A percentile compares a stretch with the other conserved stretches of the same genome.
Conservation (phyloP, 495 filamentous ascomycete genomes). For the Penicillium roqueforti region DNA sequence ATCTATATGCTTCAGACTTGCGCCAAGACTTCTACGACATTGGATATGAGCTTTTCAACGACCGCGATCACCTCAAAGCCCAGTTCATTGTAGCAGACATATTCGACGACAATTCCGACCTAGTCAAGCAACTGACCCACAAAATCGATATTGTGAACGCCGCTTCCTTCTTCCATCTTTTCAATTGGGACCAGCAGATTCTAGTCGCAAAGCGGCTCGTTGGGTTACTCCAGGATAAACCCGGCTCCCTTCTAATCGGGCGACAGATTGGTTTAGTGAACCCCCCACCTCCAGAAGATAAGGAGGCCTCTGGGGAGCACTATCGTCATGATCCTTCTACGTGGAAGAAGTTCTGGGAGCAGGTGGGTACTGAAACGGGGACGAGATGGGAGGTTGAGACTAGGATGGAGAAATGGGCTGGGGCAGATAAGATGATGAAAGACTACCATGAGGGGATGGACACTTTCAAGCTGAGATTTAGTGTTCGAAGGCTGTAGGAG, state of each 20-base stretch:
- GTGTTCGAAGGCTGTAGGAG: constrained; percentile 14
- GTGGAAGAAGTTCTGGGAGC: constrained; percentile 48
- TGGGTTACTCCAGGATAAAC: constrained; percentile 37
- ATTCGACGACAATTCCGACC: constrained; percentile 40
- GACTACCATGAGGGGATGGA: constrained; percentile 14
- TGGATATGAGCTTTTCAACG: constrained; percentile 48
- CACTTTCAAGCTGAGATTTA: constrained; percentile 20
- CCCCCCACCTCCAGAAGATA: constrained; percentile 22
- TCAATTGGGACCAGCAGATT: constrained; percentile 51
- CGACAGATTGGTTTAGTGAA: constrained; percentile 41
- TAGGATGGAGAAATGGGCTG: constrained; percentile 21
- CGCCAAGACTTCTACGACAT: constrained; percentile 37
- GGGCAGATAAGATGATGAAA: constrained; percentile 8
- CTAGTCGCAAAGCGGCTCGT: constrained; percentile 43
- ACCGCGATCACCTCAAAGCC: constrained; percentile 37
- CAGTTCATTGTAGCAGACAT: constrained; percentile 51
- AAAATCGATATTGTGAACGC: constrained; percentile 54
- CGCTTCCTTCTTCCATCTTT: constrained; percentile 57
- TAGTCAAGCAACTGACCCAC: constrained; percentile 34
- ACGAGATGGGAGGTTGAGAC: constrained; percentile 41
- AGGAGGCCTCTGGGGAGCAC: constrained; percentile 12
- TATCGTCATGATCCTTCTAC: constrained; percentile 45
- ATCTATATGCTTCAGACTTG: constrained; percentile 42
- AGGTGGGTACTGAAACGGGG: constrained; percentile 45
- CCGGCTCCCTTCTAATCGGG: constrained; percentile 47